Evolutionary conservation across 2,329 filamentous ascomycete species (phyloP), one percentile per base, ranked within the genome.

Genomic region (Periconia sp.): DNA sequence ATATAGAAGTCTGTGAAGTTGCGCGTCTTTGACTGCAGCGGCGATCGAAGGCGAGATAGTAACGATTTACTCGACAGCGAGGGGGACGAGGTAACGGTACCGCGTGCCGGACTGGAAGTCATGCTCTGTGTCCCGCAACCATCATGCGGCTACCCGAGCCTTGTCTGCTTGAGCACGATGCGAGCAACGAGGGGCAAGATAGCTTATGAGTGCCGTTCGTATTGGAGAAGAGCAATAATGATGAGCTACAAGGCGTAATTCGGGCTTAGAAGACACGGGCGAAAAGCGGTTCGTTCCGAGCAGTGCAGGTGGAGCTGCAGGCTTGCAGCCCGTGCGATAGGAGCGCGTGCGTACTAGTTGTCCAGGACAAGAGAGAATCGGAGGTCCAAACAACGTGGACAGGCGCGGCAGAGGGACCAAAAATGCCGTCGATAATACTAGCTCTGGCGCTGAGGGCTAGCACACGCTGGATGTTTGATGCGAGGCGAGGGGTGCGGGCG

Each of bases 1-100:
- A 94, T 84, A 69, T 89, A 83, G 73, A 91, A 94, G 65, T 92
- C 88, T 73, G 84, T 78, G 56, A 90, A 77, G 67, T 87, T 84
- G 59, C 88, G 85, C 53, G 80, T 68, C 56, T 77, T 78, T 39
- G 71, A 69, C 31, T 76, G 70, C 56, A 85, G 76, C 19, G 80
- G 78, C 45, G 77, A 78, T 41, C 78, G 77, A 52, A 85, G 73
- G 56, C 78, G 78, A 43, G 79, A 79, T 31, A 85, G 63, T 29
- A 78, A 61, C 50, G 68, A 71, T 48, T 58, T 62, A 54, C 45
- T 56, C 38, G 62, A 50, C 16, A 48, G 46, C 37, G 61, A 57
- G 37, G 60, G 55, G 40, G 57, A 58, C 25, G 65, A 56, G 52
- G 61, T 51, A 42, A 50, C 55, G 50, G 63, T 52, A 50, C 56